Percentiles rank a stretch among this genome's conserved stretches.
phyloP scores from a whole-genome alignment of 345 rosid species.

The Luvunga scandens region DNA sequence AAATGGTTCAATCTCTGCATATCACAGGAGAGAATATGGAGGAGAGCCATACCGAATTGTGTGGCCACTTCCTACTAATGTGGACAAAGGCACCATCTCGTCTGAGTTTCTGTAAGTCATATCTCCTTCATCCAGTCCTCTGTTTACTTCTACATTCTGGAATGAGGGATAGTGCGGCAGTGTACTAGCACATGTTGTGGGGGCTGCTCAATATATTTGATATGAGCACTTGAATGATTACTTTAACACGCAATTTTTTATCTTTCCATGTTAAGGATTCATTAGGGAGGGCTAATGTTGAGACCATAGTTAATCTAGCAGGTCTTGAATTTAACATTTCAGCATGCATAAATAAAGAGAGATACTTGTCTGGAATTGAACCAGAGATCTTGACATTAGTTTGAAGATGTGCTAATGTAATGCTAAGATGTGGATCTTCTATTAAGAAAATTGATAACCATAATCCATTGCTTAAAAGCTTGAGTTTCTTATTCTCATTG shows the following conservation, averaged over 20 bases:
- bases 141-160: neutral
- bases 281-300: neutral
- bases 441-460: neutral
- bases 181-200: neutral
- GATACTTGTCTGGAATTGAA: neutral
- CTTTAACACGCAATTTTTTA: too few relatives aligned
- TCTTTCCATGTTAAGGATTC: too few relatives aligned
- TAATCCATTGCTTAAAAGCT: neutral
- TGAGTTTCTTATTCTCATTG: neutral
- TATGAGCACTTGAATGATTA: neutral
- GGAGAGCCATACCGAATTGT: slow-evolving; percentile 59
- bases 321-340: too few relatives aligned
- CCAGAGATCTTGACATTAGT: too few relatives aligned
- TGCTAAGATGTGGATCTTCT: neutral
- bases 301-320: too few relatives aligned
- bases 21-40: slow-evolving; percentile 53
- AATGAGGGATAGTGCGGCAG: neutral
- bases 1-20: slow-evolving; percentile 30
- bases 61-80: slow-evolving; percentile 69
- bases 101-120: slow-evolving; percentile 75
- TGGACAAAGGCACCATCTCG: slow-evolving; percentile 52
- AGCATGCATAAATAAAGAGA: neutral
- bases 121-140: neutral
- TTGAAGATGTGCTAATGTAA: too few relatives aligned
- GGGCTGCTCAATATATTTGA: neutral